Base-by-base conservation (phyloP, 208 protist genomes). In the Leishmania amazonensis region DNA sequence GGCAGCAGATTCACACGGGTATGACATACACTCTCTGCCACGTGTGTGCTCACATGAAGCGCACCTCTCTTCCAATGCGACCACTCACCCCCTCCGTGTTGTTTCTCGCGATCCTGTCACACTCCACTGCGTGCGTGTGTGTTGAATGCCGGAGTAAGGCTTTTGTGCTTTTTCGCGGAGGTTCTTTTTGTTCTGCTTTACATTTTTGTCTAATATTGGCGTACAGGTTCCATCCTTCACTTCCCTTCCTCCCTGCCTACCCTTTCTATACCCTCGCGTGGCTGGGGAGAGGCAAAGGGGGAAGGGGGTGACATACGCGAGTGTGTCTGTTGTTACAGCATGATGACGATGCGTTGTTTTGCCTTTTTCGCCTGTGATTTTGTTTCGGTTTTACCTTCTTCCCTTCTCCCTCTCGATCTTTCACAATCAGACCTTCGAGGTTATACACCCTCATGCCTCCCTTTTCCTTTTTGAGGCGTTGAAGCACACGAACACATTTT, bases 11-110 rank as follows among this genome's bases (percentile, higher is more conserved):
- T n/a, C 49, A 76, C 72, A 76, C 51, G 62, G 72, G 72, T 28
- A 76, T 75, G 71, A 58, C 17, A 58, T 54, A 75, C 71, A n/a
- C 71, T 54, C 72, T 76, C 49, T 76, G 49, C 49, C 72, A 76
- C 68, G 24, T 73, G 68, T 53, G 42, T 73, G 40, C 6, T 15
- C 21, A 73, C 21, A 31, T 73, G 68, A 35, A n/a, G 42, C 24
- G 1, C 15, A 51, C 68, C 31, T 73, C 42, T 31, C 42, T 73
- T 51, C 24, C 38, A 51, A 51, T 73, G 17, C 42, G 45, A 73
- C 42, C 21, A n/a, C 68, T 73, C 68, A 53, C 5, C 68, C 21
- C 38, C 21, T 73, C 17, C 42, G 15, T 42, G 68, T 53, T 73
- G 42, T 53, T 42, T 47, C 38, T 73, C 68, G 68, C 42, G 40